Evolutionary conservation across 192 early-diverging fungal species (phyloP), one percentile per base, ranked within the genome.

Genomic region (Lunasporangiospora selenospora): DNA sequence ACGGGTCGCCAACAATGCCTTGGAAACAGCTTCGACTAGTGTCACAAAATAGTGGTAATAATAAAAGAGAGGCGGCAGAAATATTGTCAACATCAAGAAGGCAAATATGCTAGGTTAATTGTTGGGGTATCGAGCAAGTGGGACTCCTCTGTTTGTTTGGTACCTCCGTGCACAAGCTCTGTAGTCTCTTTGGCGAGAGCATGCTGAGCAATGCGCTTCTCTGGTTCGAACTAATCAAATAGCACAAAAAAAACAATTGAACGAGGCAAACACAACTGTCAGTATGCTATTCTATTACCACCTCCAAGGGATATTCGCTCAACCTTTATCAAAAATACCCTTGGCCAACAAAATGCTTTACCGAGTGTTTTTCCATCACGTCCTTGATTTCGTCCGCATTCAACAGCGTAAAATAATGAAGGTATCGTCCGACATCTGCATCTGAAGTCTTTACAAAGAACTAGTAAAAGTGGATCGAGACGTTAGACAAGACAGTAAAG

Each of bases 381-480:
- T 76, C 42, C 0, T 78, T 51, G 37, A 98, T 93, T 24, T 83
- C 70, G 7, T 81, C 55, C 30, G 80, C 39, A 1, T 85, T 82
- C 33, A 97, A 47, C 26, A 98, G 81, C 5, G 96, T 97, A 47
- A 98, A 93, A 80, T 90, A 88, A 12, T 75, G 75, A 27, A 98
- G 80, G 53, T 91, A 90, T 48, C 81, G 63, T 54, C 81, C 87
- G 4, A 95, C 89, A 52, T 95, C 93, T 0, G 81, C 62, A 76
- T 98, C 96, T 3, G 90, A 60, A 0, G 93, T 89, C 48, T 89
- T 87, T 34, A 96, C 81, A 71, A 98, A 96, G 67, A 94, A 95
- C 85, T 93, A 63, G 16, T 6, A 33, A 16, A 15, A 52, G 3
- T 40, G 0, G 31, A n/a, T 16, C 33, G n/a, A n/a, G n/a, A n/a